These are phyloP conservation scores for Cercospora beticola DNA, from an alignment of 2,329 filamentous ascomycete species.

Conservation along the genomic window DNA sequence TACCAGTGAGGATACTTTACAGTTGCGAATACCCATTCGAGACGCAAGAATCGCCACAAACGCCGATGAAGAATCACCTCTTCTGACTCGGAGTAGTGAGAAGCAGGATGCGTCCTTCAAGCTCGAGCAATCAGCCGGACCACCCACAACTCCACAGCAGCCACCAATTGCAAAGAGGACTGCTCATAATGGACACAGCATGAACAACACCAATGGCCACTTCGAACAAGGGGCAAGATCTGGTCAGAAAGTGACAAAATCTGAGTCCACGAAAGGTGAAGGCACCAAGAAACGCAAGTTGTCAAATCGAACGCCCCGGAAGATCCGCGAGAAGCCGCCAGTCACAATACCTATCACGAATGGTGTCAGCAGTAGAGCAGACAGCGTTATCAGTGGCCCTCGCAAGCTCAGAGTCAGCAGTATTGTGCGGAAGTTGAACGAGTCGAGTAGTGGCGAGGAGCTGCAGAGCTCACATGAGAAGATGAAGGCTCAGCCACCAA, in stretches of 20 bases:
- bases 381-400: slow-evolving; percentile 19
- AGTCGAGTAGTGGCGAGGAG: slow-evolving; percentile 4
- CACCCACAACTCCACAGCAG: neutral
- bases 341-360: neutral
- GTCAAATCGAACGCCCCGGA: slow-evolving; percentile 14
- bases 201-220: neutral
- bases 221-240: neutral
- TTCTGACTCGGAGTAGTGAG: neutral
- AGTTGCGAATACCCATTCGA: neutral
- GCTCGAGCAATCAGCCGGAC: neutral
- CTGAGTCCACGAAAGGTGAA: neutral
- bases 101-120: neutral
- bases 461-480: neutral
- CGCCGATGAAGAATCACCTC: neutral
- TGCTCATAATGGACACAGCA: neutral
- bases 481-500: neutral
- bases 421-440: slow-evolving; percentile 15
- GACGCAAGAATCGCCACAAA: neutral
- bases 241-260: neutral
- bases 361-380: slow-evolving; percentile 11
- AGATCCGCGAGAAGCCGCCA: slow-evolving; percentile 12
- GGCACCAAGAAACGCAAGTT: slow-evolving; percentile 17
- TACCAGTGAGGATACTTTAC: neutral
- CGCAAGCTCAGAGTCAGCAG: slow-evolving; percentile 22
- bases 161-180: neutral